These are phyloP conservation scores for Trifolium repens DNA, from an alignment of 306 rosid genomes.

Conservation along the genomic window DNA sequence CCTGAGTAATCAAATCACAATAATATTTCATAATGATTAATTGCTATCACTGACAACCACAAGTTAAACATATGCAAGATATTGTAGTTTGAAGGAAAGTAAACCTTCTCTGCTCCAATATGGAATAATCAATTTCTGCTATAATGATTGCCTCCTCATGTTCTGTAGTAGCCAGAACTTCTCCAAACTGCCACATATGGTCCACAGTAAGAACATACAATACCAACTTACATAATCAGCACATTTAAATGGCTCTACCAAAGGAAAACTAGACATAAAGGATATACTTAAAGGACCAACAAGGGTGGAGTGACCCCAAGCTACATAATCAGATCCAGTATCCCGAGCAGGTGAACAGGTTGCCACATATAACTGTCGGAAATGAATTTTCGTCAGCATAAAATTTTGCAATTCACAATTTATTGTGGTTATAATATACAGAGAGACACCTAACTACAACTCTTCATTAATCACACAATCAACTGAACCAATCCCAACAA, in stretches of 20 bases:
- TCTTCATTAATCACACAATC: slow-evolving; percentile 28
- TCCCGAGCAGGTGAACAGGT: slow-evolving; percentile 99
- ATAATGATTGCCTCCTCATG: slow-evolving; percentile 88
- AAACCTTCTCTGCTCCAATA: slow-evolving; percentile 78
- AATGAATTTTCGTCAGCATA: slow-evolving; percentile 28
- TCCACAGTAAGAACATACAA: slow-evolving; percentile 36
- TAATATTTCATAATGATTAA: slow-evolving; percentile 1
- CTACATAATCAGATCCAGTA: slow-evolving; percentile 80
- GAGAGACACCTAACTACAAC: slow-evolving; percentile 8
- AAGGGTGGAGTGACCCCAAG: slow-evolving; percentile 99
- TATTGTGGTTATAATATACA: not conserved
- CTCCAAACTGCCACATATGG: slow-evolving; percentile 71
- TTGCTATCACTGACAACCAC: not conserved
- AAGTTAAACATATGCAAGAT: slow-evolving; percentile 24
- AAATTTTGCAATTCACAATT: slow-evolving; percentile 14
- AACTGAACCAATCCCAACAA: slow-evolving; percentile 18
- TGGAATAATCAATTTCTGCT: slow-evolving; percentile 80
- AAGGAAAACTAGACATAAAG: slow-evolving; percentile 29
- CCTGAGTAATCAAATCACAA: slow-evolving; percentile 56
- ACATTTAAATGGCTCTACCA: slow-evolving; percentile 12
- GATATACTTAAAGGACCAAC: slow-evolving; percentile 90
- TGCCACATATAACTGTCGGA: slow-evolving; percentile 80
- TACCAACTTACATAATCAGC: slow-evolving; percentile 1
- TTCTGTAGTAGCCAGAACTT: slow-evolving; percentile 90
- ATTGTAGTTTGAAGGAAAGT: slow-evolving; percentile 29